Evolutionary conservation across 495 filamentous ascomycete species (phyloP), one percentile per base, ranked within the genome.

Genomic region (Penicillium crystallinum): DNA sequence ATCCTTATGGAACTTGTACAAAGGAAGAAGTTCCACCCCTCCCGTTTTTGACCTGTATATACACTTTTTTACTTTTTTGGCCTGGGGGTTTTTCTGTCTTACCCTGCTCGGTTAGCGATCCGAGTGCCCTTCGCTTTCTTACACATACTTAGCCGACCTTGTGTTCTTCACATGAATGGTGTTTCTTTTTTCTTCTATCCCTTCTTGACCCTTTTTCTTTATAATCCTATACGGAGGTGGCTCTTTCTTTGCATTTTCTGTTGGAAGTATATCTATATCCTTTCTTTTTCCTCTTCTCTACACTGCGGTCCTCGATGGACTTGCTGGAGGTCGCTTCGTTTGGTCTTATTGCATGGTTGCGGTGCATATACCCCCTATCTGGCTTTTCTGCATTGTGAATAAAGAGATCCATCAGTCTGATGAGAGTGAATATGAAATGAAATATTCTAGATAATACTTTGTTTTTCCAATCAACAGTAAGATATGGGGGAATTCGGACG

Each of bases 321-420:
- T 42, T 58, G 60, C 40, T 56, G 46, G 56, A 53, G 56, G 58
- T 51, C 55, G 54, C 54, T 62, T 66, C 63, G 61, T 59, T 64
- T 62, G 56, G 51, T 36, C 35, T 52, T 46, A n/a, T 67, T 73
- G 62, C 66, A 70, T 71, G 61, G 63, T 56, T 67, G 58, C 58
- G 64, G 64, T 65, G 65, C 61, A 61, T 56, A 72, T 72, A 70
- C 69, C 69, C 65, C 64, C 61, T 63, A 49, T 59, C 54, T 72
- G 54, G 53, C 62, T 67, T 72, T 65, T 59, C 52, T 65, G 60
- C 55, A 61, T 64, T 66, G 57, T 69, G 66, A 57, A 62, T 61
- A 59, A 50, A 59, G 49, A 50, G 52, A 42, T 50, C 29, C 37
- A 50, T 50, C 48, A 19, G 38, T 50, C 29, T 46, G 43, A 39